Evolutionary conservation across 2,329 filamentous ascomycete species (phyloP), one percentile per base, ranked within the genome.

Genomic region (Alternaria metachromatica): DNA sequence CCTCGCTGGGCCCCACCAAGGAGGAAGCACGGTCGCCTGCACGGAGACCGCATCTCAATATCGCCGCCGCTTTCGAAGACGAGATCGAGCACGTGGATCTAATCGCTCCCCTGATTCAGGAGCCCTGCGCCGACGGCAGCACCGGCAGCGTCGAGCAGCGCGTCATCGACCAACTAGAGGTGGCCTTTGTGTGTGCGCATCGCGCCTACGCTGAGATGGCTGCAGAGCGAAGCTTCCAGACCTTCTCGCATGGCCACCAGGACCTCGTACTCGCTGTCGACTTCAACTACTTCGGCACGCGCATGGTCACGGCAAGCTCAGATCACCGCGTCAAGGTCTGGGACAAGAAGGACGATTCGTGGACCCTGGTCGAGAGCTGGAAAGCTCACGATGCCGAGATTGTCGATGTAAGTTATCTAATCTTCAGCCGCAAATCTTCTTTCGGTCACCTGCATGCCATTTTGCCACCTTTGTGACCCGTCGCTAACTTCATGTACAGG

Each of bases 251-350:
- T 78, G 90, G 90, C 71, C 91, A 94, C 80, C 88, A 89, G 74
- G 92, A 96, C 78, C 86, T 96, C 48, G 92, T 96, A 55, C 90
- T 94, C 68, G 91, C 93, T 59, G 90, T 95, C 65, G 91, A 93
- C 70, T 97, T 96, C 86, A 97, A 97, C 80, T 90, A 90, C 70
- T 97, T 97, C 79, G 95, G 94, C 72, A 94, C 93, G 73, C 92
- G 94, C 71, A 94, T 95, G 84, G 92, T 94, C 45, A 96, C 94
- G 3, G 94, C 93, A 33, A 96, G 93, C 18, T 92, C 95, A 18
- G 95, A 98, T 80, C 95, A 97, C 79, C 93, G 92, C 78, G 91
- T 98, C 74, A 93, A 94, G 77, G 92, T 97, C 66, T 97, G 95
- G 87, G 93, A 95, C 80, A 87, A 90, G 51, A 91, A 96, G 76